A percentile compares a stretch with the other conserved stretches of the same genome.
Evolutionary conservation across 179 eudicot species (phyloP).

Genomic region (Sideroxylon spinosum): DNA sequence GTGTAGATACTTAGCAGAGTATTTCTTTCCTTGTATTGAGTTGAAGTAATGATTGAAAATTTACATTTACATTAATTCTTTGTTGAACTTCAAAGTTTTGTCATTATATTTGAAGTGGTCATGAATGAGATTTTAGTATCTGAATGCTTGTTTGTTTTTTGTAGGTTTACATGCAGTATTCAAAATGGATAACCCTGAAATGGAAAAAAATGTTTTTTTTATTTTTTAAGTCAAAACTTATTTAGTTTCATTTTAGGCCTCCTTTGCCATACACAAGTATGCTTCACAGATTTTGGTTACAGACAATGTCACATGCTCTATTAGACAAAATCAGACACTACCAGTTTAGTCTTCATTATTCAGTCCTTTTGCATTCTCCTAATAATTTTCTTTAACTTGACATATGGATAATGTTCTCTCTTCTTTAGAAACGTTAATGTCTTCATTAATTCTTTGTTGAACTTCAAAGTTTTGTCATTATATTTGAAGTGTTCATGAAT

Average conservation of each 20-base stretch:
- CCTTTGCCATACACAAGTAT: not conserved
- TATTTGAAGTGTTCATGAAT: too few species aligned
- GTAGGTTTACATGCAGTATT: too few species aligned
- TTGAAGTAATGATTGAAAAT: too few species aligned
- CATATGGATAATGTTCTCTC: not conserved
- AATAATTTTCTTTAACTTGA: not conserved
- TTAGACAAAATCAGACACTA: not conserved
- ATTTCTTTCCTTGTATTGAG: too few species aligned
- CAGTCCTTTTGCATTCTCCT: too few species aligned
- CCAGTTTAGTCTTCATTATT: not conserved
- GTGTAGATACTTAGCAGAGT: too few species aligned
- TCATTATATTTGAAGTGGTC: too few species aligned
- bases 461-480: too few species aligned
- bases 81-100: too few species aligned
- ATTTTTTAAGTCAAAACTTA: not conserved
- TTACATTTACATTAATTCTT: too few species aligned
- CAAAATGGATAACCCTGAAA: not conserved
- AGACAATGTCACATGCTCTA: conserved; percentile 1
- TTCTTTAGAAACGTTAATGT: not conserved
- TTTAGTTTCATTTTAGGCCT: not conserved
- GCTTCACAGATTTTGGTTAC: not conserved
- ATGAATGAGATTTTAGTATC: too few species aligned
- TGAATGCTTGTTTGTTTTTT: too few species aligned
- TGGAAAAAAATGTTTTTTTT: not conserved
- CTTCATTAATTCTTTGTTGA: not conserved